Conservation (phyloP, 2,329 filamentous ascomycete genomes). For the Boeremia lycopersici region DNA sequence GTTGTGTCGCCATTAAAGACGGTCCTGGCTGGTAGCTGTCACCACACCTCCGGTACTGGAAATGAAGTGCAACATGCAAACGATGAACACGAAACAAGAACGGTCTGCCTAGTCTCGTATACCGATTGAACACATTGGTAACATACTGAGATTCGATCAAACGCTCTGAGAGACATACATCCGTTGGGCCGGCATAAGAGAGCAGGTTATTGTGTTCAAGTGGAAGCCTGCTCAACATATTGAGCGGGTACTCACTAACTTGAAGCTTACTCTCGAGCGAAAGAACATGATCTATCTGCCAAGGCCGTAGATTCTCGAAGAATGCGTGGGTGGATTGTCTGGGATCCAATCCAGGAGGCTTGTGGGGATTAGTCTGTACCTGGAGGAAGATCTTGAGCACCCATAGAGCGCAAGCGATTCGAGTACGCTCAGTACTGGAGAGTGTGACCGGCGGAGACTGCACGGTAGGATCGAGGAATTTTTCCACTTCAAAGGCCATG, state of each 20-base stretch:
- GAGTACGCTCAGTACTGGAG: slow-evolving; percentile 8
- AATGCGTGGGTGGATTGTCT: slow-evolving; percentile 1
- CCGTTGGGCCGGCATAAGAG: background rate
- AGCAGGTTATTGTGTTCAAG: background rate
- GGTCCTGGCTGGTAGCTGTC: too few species aligned
- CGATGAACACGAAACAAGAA: too few species aligned
- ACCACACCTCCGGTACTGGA: too few species aligned
- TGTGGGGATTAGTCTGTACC: background rate
- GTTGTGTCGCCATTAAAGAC: too few species aligned
- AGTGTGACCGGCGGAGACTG: slow-evolving; percentile 3
- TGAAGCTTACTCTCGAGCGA: slow-evolving; percentile 1
- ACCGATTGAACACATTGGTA: background rate
- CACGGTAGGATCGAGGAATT: slow-evolving; percentile 10
- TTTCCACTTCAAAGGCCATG: slow-evolving; percentile 8
- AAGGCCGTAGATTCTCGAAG: slow-evolving; percentile 8
- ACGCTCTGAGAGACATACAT: background rate
- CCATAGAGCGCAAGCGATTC: slow-evolving; percentile 11
- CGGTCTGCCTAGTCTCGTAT: too few species aligned
- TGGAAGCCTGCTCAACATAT: too few species aligned
- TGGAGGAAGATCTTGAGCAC: slow-evolving; percentile 17
- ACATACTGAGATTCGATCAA: background rate
- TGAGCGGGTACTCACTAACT: background rate
- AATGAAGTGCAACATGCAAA: too few species aligned
- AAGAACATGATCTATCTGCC: slow-evolving; percentile 13
- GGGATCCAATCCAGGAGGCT: background rate